A percentile compares a stretch with the other conserved stretches of the same genome.
Conservation (phyloP, 192 early-diverging fungal species). For the Backusella mclennaniae region DNA sequence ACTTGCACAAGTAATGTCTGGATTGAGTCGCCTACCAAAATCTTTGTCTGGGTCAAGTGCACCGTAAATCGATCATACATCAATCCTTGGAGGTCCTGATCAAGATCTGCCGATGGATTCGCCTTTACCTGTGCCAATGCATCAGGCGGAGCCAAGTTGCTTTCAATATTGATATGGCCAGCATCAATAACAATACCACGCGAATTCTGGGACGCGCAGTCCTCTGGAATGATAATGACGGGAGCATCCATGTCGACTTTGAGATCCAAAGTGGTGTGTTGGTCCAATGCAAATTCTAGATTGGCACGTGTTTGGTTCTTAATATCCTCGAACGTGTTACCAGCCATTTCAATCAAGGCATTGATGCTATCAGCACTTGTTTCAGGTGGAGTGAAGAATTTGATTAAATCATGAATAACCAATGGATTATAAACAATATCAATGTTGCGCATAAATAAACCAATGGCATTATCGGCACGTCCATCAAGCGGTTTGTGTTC, state of each 20-base stretch:
- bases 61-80: constrained; percentile 94
- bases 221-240: constrained; percentile 86
- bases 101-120: constrained; percentile 60
- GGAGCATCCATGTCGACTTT: constrained; percentile 97
- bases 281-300: constrained; percentile 76
- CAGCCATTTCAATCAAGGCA: constrained; percentile 74
- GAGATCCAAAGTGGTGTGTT: constrained; percentile 88
- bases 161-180: constrained; percentile 88
- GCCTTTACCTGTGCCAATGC: constrained; percentile 65
- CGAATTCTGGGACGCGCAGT: constrained; percentile 53
- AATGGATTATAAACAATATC: constrained; percentile 87
- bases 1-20: constrained; percentile 71
- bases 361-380: constrained; percentile 73
- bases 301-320: constrained; percentile 87
- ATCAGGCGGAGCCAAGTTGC: constrained; percentile 73
- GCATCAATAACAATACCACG: constrained; percentile 86
- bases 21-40: constrained; percentile 75
- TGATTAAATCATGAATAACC: constrained; percentile 68
- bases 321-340: constrained; percentile 83
- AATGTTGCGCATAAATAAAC: constrained; percentile 83
- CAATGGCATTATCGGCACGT: constrained; percentile 82
- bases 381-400: constrained; percentile 83
- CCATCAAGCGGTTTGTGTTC: constrained; percentile 90
- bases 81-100: constrained; percentile 68
- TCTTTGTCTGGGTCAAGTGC: constrained; percentile 77